Percentiles rank a stretch among this genome's conserved stretches.
These are phyloP conservation scores for Raffaelea arxii DNA, from an alignment of 2,329 filamentous ascomycete species.

Conservation along the genomic window DNA sequence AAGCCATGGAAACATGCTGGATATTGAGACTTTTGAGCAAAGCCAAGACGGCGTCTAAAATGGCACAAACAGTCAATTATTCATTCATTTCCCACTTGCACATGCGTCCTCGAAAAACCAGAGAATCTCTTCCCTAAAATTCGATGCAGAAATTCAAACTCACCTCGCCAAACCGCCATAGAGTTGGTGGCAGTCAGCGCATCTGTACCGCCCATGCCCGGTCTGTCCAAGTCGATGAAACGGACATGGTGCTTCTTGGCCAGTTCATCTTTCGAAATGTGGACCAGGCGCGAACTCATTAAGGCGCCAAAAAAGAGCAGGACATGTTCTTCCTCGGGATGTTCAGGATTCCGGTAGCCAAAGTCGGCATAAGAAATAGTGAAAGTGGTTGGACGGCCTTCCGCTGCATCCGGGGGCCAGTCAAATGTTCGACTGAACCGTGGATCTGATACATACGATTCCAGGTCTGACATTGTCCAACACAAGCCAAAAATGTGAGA, in stretches of 20 bases:
- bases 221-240: conserved; percentile 23
- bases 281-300: conserved; percentile 19
- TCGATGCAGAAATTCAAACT: not conserved
- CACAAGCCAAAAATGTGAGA: no score
- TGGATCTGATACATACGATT: no score
- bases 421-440: conserved; percentile 17
- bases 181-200: conserved; percentile 13
- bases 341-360: conserved; percentile 19
- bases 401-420: conserved; percentile 14
- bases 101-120: not conserved
- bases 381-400: conserved; percentile 9
- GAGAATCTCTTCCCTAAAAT: not conserved
- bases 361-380: conserved; percentile 20
- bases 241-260: conserved; percentile 22
- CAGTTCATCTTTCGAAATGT: conserved; percentile 22
- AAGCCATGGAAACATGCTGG: conserved; percentile 17
- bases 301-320: conserved; percentile 20
- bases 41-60: conserved; percentile 15
- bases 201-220: conserved; percentile 25
- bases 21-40: conserved; percentile 24
- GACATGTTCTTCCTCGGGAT: conserved; percentile 17
- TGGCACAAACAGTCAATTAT: no score
- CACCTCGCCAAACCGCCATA: conserved; percentile 20
- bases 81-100: not conserved
- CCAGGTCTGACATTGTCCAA: no score